phyloP scores from a whole-genome alignment of 2,329 filamentous ascomycete genomes.

The Xylariaceae sp. region DNA sequence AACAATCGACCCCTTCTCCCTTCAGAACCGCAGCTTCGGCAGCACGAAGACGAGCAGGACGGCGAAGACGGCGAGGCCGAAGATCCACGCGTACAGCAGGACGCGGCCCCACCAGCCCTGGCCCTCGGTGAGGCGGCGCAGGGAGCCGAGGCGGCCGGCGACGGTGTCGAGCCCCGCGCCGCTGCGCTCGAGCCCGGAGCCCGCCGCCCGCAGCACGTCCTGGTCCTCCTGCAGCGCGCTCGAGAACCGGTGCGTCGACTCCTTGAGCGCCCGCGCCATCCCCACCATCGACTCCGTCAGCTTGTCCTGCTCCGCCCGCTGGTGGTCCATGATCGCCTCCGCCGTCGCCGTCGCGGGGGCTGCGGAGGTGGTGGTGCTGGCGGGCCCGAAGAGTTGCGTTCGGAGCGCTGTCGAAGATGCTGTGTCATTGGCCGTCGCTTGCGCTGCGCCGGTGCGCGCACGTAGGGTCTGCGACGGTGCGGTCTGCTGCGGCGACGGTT shows the following conservation, averaged over 20 bases:
- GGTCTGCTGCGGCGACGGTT: conserved; percentile 18
- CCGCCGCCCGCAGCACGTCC: conserved; percentile 70
- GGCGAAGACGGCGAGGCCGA: conserved; percentile 76
- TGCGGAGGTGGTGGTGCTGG: conserved; percentile 34
- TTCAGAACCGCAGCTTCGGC: conserved; percentile 83
- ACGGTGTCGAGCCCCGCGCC: conserved; percentile 76
- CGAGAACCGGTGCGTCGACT: conserved; percentile 72
- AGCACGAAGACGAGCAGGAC: conserved; percentile 81
- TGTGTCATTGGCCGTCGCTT: conserved; percentile 7
- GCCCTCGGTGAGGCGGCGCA: conserved; percentile 82
- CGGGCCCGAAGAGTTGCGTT: conserved; percentile 49
- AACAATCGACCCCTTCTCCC: neutral
- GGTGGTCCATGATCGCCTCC: conserved; percentile 74
- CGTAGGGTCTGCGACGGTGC: conserved; percentile 41
- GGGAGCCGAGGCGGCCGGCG: conserved; percentile 72
- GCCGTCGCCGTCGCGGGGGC: conserved; percentile 54
- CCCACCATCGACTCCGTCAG: conserved; percentile 80
- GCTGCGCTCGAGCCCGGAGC: conserved; percentile 76
- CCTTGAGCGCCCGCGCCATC: conserved; percentile 78
- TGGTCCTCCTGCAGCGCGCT: conserved; percentile 72
- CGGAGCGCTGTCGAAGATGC: conserved; percentile 37
- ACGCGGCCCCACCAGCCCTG: conserved; percentile 85
- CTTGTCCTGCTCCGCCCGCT: conserved; percentile 80
- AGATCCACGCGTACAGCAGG: conserved; percentile 83
- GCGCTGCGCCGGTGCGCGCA: conserved; percentile 25